Conservation (phyloP, 306 rosid species). For the Leucaena leucocephala region DNA sequence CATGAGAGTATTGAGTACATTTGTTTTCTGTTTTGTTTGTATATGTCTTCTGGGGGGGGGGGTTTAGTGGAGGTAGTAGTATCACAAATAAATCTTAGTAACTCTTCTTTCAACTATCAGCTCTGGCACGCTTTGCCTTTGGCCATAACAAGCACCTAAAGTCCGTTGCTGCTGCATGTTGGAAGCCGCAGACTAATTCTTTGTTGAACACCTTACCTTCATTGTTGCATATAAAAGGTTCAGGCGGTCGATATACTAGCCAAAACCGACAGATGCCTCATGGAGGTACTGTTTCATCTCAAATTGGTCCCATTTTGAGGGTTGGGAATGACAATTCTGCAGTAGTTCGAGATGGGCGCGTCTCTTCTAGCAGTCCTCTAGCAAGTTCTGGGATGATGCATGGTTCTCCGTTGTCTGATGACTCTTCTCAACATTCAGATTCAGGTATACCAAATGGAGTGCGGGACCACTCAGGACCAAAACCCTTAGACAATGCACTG, state of each 20-base stretch:
- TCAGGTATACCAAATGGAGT: slow-evolving; percentile 85
- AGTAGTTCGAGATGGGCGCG: slow-evolving; percentile 70
- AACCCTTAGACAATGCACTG: slow-evolving; percentile 71
- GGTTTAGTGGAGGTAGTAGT: neutral
- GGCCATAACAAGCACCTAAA: slow-evolving; percentile 94
- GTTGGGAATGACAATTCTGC: slow-evolving; percentile 72
- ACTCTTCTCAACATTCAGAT: slow-evolving; percentile 93
- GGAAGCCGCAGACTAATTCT: slow-evolving; percentile 91
- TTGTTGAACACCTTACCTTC: slow-evolving; percentile 78
- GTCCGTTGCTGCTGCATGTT: slow-evolving; percentile 87
- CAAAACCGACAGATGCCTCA: slow-evolving; percentile 59
- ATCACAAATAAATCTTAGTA: slow-evolving; percentile 16
- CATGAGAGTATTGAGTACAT: neutral
- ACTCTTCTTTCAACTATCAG: slow-evolving; percentile 46
- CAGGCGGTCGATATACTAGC: slow-evolving; percentile 53
- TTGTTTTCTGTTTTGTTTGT: neutral
- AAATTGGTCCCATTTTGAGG: slow-evolving; percentile 80
- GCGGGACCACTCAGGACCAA: slow-evolving; percentile 61
- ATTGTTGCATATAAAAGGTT: slow-evolving; percentile 67
- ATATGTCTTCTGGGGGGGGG: neutral
- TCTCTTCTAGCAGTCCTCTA: slow-evolving; percentile 90
- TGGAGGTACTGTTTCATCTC: slow-evolving; percentile 75
- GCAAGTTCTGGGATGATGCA: slow-evolving; percentile 83
- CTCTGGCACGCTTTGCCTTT: slow-evolving; percentile 91
- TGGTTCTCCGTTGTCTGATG: slow-evolving; percentile 92